phyloP scores from a whole-genome alignment of 2,329 filamentous ascomycete species.

The Fusarium verticillioides region DNA sequence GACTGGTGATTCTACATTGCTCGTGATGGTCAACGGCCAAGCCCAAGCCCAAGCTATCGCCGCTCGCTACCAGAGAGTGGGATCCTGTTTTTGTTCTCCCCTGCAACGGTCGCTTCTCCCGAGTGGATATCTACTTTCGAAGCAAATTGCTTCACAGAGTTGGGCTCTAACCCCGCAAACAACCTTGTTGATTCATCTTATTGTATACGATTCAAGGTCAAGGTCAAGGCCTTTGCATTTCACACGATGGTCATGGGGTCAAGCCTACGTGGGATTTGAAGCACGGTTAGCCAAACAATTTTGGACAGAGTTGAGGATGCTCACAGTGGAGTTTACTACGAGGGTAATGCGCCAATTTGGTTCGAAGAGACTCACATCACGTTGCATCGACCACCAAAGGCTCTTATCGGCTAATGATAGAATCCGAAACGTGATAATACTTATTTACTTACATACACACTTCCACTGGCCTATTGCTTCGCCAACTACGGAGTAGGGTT shows the following conservation, averaged over 20 bases:
- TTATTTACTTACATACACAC: neutral
- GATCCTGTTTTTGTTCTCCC: constrained; percentile 13
- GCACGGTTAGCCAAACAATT: neutral
- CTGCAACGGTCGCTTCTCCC: constrained; percentile 22
- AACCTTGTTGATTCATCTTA: constrained; percentile 32
- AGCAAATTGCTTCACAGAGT: constrained; percentile 30
- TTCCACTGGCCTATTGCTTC: constrained; percentile 1
- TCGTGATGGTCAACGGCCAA: constrained; percentile 2
- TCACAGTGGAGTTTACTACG: constrained; percentile 26
- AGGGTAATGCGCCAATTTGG: constrained; percentile 18
- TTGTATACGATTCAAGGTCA: constrained; percentile 16
- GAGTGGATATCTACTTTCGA: constrained; percentile 23
- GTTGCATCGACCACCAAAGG: constrained; percentile 21
- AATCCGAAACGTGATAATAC: constrained; percentile 1
- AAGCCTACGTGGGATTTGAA: constrained; percentile 12
- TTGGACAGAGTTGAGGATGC: constrained; percentile 7
- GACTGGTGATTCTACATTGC: constrained; percentile 22
- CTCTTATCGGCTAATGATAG: neutral
- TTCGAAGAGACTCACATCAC: constrained; percentile 24
- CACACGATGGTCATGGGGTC: constrained; percentile 22
- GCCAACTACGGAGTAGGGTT: neutral
- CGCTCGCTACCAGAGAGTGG: constrained; percentile 23
- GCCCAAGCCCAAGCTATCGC: constrained; percentile 10
- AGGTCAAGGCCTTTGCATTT: constrained; percentile 22
- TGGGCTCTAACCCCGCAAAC: constrained; percentile 33